Evolutionary conservation across 192 early-diverging fungal species (phyloP), one percentile per base, ranked within the genome.

Genomic region (Entomortierella lignicola): DNA sequence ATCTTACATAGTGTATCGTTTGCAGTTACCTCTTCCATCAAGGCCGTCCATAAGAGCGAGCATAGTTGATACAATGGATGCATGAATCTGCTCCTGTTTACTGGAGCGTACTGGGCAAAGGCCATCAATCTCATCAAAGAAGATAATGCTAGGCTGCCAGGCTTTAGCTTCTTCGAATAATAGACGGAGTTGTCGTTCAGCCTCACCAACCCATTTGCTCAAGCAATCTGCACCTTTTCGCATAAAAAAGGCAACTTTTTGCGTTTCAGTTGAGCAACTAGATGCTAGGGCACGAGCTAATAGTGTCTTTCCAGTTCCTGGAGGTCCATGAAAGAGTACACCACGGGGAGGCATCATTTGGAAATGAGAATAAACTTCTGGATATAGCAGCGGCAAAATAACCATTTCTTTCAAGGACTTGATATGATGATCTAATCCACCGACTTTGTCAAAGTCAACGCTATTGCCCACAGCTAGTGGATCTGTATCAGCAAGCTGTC

Each of bases 71-170:
- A 94, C 92, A 23, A 94, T 87, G 12, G 90, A 91, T 18, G 86
- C 80, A 66, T 94, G 91, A 20, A 86, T 84, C 53, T 92, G 90
- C 47, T 92, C 90, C 60, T 88, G 88, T 58, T 91, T 92, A 34
- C 83, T 84, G 1, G 83, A 81, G 18, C 90, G 81, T 8, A 90
- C 90, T 15, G 91, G 91, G 29, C 89, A 91, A 25, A 92, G 80
- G 13, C 92, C 92, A 57, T 94, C 92, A 70, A 94, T 92, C 75
- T 94, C 92, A 65, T 94, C 92, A 75, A 94, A 94, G 66, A 94
- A 94, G 18, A 94, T 94, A 57, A 94, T 92, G 32, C 81, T 79
- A 0, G 91, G 92, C 57, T 94, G 89, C 72, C 81, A 88, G 4
- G 86, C 84, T 59, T 86, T 85, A 20, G 92, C 92, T 53, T 92